These are phyloP conservation scores for Pilasporangium apinafurcum DNA, from an alignment of 352 stramenopile species.

Conservation along the genomic window DNA sequence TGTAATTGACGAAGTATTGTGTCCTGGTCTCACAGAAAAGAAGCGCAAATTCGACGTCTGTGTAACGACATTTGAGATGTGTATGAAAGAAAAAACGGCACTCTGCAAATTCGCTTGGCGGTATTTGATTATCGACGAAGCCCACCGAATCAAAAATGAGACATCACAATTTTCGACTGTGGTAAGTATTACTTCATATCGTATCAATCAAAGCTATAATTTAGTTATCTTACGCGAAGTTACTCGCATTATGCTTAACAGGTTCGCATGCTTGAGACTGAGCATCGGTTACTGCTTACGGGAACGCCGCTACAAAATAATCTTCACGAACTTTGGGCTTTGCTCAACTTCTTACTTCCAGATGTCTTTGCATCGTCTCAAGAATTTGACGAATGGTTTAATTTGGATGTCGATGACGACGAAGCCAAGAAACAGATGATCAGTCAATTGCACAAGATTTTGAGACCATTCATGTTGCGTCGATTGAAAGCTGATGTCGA, in stretches of 20 bases:
- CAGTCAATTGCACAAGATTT: constrained; percentile 81
- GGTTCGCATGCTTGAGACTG: constrained; percentile 71
- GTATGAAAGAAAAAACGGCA: constrained; percentile 83
- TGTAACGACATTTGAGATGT: constrained; percentile 98
- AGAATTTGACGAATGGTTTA: constrained; percentile 88
- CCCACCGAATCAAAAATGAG: constrained; percentile 88
- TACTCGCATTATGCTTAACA: too few species aligned
- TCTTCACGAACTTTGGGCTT: constrained; percentile 91
- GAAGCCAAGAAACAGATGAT: constrained; percentile 90
- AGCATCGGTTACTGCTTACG: constrained; percentile 89
- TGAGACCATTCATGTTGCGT: constrained; percentile 96
- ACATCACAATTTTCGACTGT: constrained; percentile 84
- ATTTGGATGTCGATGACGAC: constrained; percentile 81
- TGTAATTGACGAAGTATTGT: constrained; percentile 87
- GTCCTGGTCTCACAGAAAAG: constrained; percentile 77
- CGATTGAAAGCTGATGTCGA: constrained; percentile 99
- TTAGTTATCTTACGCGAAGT: neutral
- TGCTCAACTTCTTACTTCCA: constrained; percentile 93
- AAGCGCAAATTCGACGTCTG: constrained; percentile 95
- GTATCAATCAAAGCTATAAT: constrained; percentile 1
- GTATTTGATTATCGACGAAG: constrained; percentile 86
- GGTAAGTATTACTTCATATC: constrained; percentile 14
- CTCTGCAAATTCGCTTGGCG: constrained; percentile 89
- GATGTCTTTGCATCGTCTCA: constrained; percentile 89
- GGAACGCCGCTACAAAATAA: constrained; percentile 95